phyloP scores from a whole-genome alignment of 805 yeast genomes.

The Metschnikowia aberdeeniae region DNA sequence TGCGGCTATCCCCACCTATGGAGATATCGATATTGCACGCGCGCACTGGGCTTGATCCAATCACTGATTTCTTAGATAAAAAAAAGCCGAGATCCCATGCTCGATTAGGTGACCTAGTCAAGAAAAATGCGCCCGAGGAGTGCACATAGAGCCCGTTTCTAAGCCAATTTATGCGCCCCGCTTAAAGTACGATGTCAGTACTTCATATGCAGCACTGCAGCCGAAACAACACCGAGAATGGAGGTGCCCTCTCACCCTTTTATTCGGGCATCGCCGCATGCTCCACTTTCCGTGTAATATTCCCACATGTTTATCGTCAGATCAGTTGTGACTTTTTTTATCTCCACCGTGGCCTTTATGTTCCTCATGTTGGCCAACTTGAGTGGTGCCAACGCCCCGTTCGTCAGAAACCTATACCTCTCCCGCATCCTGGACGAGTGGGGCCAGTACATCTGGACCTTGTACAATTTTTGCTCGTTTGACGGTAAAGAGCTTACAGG shows the following conservation, averaged over 20 bases:
- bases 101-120: neutral
- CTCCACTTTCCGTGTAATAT: too few species aligned
- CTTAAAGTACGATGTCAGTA: constrained; percentile 1
- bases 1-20: neutral
- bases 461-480: constrained; percentile 11
- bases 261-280: too few species aligned
- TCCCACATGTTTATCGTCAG: constrained; percentile 7
- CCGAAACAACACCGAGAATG: constrained; percentile 3
- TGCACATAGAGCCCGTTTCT: neutral
- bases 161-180: constrained; percentile 2
- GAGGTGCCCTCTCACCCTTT: neutral
- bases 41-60: neutral
- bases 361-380: constrained; percentile 13
- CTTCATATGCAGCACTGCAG: constrained; percentile 1
- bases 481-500: constrained; percentile 8
- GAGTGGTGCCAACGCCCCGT: constrained; percentile 12
- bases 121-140: constrained; percentile 1
- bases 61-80: constrained; percentile 1
- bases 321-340: constrained; percentile 11
- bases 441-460: constrained; percentile 11
- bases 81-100: neutral
- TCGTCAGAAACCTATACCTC: constrained; percentile 11
- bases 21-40: constrained; percentile 3
- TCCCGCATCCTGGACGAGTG: constrained; percentile 8
- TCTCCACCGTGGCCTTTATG: constrained; percentile 13